Conservation (phyloP, 371 early-diverging fungal genomes). For the Paraphysoderma sedebokerense region DNA sequence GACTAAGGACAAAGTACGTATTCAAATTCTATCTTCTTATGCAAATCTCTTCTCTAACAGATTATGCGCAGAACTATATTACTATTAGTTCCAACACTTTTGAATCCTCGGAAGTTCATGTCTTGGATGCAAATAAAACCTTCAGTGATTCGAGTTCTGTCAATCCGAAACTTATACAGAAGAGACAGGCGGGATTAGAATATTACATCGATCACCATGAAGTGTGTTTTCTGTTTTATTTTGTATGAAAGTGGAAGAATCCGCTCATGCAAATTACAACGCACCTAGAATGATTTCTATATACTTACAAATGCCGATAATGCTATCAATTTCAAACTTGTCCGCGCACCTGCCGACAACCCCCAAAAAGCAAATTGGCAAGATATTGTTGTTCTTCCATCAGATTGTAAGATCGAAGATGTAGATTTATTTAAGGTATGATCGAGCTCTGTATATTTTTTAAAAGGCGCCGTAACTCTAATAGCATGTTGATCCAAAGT, state of each 20-base stretch:
- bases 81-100: constrained; percentile 56
- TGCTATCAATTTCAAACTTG: constrained; percentile 39
- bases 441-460: not conserved
- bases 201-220: constrained; percentile 67
- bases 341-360: constrained; percentile 21
- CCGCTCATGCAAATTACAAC: not conserved
- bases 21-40: not conserved
- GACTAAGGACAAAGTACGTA: constrained; percentile 49
- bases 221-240: constrained; percentile 16
- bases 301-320: constrained; percentile 51
- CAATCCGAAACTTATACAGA: constrained; percentile 26
- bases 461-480: not conserved
- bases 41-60: not conserved
- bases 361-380: constrained; percentile 30
- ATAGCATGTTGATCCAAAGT: not conserved
- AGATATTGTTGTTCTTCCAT: constrained; percentile 35
- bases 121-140: constrained; percentile 31
- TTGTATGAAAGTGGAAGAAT: not conserved
- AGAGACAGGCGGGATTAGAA: constrained; percentile 38
- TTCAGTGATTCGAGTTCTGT: constrained; percentile 13
- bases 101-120: constrained; percentile 51
- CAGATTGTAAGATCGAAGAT: constrained; percentile 57
- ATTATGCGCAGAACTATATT: constrained; percentile 27
- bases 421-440: constrained; percentile 56
- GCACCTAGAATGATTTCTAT: constrained; percentile 34